A percentile compares a stretch with the other conserved stretches of the same genome.
phyloP scores from a whole-genome alignment of 2,329 filamentous ascomycete species.

The Lasiodiplodia gonubiensis region DNA sequence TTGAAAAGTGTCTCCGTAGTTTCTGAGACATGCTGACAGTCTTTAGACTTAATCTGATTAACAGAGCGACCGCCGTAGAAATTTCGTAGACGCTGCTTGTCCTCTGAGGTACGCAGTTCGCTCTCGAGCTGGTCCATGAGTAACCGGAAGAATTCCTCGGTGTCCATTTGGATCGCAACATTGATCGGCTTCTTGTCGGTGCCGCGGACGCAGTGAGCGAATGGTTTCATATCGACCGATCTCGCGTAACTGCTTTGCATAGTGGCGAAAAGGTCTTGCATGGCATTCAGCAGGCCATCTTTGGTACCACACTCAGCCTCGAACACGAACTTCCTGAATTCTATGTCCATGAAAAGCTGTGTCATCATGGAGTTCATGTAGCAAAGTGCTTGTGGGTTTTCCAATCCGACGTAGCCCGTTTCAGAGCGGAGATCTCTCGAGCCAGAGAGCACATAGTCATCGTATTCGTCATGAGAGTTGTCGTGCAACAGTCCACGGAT shows the following conservation, averaged over 20 bases:
- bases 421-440: conserved; percentile 71
- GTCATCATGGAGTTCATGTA: conserved; percentile 95
- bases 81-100: conserved; percentile 74
- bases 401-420: conserved; percentile 86
- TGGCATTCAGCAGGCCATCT: conserved; percentile 70
- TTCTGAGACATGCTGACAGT: conserved; percentile 93
- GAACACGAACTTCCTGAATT: conserved; percentile 86
- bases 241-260: conserved; percentile 84
- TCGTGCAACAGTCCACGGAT: conserved; percentile 36
- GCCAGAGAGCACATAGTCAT: conserved; percentile 63
- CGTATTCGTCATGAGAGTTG: conserved; percentile 48
- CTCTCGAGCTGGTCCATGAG: conserved; percentile 90
- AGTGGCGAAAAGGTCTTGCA: conserved; percentile 79
- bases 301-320: conserved; percentile 58
- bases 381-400: conserved; percentile 93
- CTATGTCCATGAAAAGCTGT: conserved; percentile 93
- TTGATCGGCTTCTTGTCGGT: conserved; percentile 86
- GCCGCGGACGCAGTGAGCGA: conserved; percentile 78
- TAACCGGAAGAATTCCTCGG: conserved; percentile 95
- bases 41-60: conserved; percentile 93
- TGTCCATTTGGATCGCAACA: conserved; percentile 92
- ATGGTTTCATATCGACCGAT: conserved; percentile 72
- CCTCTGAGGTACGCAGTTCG: conserved; percentile 71
- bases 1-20: conserved; percentile 89
- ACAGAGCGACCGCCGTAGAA: conserved; percentile 93